phyloP scores from a whole-genome alignment of 2,329 filamentous ascomycete species.

The Dryadomyces quercus-mongolicae region DNA sequence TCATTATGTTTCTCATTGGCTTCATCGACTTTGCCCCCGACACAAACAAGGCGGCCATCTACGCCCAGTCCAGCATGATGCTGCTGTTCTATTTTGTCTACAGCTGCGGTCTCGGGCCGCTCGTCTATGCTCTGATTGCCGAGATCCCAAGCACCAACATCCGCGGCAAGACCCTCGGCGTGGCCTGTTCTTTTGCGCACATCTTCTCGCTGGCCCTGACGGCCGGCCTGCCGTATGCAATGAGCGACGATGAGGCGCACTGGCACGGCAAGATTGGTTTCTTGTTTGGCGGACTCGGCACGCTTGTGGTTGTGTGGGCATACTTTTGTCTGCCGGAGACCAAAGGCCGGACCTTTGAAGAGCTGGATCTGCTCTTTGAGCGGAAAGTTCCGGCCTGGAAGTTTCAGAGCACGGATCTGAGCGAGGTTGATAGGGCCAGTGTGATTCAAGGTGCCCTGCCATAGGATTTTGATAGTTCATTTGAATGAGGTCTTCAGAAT shows the following conservation, averaged over 20 bases:
- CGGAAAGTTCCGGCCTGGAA: not conserved
- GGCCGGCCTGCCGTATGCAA: slow-evolving; percentile 16
- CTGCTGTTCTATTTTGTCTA: slow-evolving; percentile 23
- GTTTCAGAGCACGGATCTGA: not conserved
- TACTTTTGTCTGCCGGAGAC: slow-evolving; percentile 35
- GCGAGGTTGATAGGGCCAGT: too few species aligned
- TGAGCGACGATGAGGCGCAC: slow-evolving; percentile 14
- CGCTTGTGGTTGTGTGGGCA: slow-evolving; percentile 18
- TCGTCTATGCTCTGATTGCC: slow-evolving; percentile 22
- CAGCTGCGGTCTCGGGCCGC: slow-evolving; percentile 24
- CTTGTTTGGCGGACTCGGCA: slow-evolving; percentile 22
- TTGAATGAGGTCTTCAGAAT: too few species aligned
- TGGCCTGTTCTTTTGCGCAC: not conserved
- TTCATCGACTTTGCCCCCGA: slow-evolving; percentile 21
- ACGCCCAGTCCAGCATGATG: slow-evolving; percentile 8
- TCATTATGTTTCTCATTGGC: slow-evolving; percentile 22
- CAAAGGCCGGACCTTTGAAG: slow-evolving; percentile 31
- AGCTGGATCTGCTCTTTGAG: slow-evolving; percentile 31
- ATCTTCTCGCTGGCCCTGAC: slow-evolving; percentile 19
- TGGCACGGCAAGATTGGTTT: slow-evolving; percentile 23
- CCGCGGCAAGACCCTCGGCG: slow-evolving; percentile 19
- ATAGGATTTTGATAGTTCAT: too few species aligned
- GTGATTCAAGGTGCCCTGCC: not conserved
- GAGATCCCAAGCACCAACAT: slow-evolving; percentile 23
- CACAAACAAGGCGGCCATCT: not conserved